Conservation (phyloP, 805 yeast genomes). For the Sungouiella thailandica region DNA sequence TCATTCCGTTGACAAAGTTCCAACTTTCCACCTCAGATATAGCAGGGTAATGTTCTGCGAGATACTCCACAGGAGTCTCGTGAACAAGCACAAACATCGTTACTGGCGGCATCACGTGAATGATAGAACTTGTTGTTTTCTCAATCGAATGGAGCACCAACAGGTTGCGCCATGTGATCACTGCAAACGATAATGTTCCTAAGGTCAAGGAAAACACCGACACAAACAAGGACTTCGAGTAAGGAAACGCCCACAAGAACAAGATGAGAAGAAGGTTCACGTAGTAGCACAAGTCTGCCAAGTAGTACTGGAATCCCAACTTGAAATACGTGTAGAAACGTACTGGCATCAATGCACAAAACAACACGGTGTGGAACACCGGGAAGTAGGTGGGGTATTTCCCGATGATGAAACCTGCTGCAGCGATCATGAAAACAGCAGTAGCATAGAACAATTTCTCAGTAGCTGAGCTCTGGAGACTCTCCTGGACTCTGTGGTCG, state of each 20-base stretch:
- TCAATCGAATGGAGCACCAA: slow-evolving; percentile 88
- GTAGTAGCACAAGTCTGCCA: slow-evolving; percentile 92
- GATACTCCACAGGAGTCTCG: slow-evolving; percentile 51
- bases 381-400: slow-evolving; percentile 75
- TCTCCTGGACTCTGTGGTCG: slow-evolving; percentile 31
- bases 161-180: slow-evolving; percentile 92
- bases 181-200: slow-evolving; percentile 91
- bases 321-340: slow-evolving; percentile 79
- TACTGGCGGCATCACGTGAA: slow-evolving; percentile 86
- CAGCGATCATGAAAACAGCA: slow-evolving; percentile 62
- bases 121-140: slow-evolving; percentile 85
- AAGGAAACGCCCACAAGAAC: slow-evolving; percentile 81
- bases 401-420: slow-evolving; percentile 74
- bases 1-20: slow-evolving; percentile 64
- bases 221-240: slow-evolving; percentile 65
- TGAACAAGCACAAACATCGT: slow-evolving; percentile 85
- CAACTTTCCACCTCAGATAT: slow-evolving; percentile 61
- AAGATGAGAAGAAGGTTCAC: slow-evolving; percentile 67
- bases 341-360: slow-evolving; percentile 70
- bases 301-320: slow-evolving; percentile 72
- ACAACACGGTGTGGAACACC: slow-evolving; percentile 59
- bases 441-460: slow-evolving; percentile 81
- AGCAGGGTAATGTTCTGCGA: slow-evolving; percentile 70
- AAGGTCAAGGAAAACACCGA: slow-evolving; percentile 81
- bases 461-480: slow-evolving; percentile 30